Base-by-base conservation (phyloP, 305 asterid species). In the Monarda citriodora region DNA sequence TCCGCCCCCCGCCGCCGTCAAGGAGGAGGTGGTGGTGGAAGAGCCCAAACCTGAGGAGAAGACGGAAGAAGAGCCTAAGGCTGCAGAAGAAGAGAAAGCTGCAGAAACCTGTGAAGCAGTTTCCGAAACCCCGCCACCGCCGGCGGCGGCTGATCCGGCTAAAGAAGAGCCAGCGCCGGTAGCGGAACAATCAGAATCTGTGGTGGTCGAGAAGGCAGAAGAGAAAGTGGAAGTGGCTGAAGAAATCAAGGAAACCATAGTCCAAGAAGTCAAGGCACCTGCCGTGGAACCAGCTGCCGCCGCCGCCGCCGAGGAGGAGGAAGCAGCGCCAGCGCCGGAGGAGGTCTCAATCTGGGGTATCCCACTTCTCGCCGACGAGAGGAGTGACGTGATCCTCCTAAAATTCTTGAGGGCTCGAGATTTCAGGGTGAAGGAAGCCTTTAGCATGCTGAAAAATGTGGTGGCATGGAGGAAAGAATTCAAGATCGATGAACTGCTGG, bases 331-430 rank as follows among this genome's bases (percentile, higher is more conserved):
- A 5, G 34, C 66, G n/a, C 91, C 96, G 9, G 96, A 92, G 69
- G 96, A 81, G 68, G 93, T 92, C 3, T 81, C 85, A 4, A 79
- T 92, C 32, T 89, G 96, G 96, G 98, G 98, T 54, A 68, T 92
- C 46, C 83, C 84, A 2, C 96, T 92, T 2, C 69, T 92, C 3
- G 85, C 75, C 5, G 96, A 89, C 29, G 92, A 79, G 59, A 85
- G 72, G 65, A 85, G 85, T 21, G 96, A 93, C 17, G 88, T 71
- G 7, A 73, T 93, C 52, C 95, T 93, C 45, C 96, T 93, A 31
- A 93, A 89, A 60, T 93, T 93, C 80, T 66, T 93, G 54, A 58
- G 96, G 71, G 99, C 99, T 0, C 74, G 99, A 15, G 97, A 93
- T 53, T 93, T 93, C 64, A 87, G 83, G 73, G 96, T 87, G 55